Evolutionary conservation across 805 yeast genomes (phyloP).

Genomic region (Ogataea haglerorum): DNA sequence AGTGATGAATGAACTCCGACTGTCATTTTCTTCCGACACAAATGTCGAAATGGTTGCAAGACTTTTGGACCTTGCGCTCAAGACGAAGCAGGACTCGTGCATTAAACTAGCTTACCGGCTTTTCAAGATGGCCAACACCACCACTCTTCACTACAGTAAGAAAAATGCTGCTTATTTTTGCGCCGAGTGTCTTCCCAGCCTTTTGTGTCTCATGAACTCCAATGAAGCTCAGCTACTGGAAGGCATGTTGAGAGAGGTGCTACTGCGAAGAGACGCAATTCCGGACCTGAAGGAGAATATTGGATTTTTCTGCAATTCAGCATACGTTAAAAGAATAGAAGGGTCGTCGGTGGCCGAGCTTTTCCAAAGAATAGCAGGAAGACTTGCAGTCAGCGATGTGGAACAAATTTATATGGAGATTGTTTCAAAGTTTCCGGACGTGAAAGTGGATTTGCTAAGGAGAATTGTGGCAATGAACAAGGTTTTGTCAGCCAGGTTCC

Average conservation of each 20-base stretch:
- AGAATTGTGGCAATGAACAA: constrained; percentile 50
- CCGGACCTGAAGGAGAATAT: constrained; percentile 30
- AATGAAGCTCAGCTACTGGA: constrained; percentile 7
- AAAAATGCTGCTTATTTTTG: constrained; percentile 28
- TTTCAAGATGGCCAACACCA: constrained; percentile 25
- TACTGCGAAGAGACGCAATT: constrained; percentile 28
- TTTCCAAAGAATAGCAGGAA: constrained; percentile 31
- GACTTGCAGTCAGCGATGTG: constrained; percentile 37
- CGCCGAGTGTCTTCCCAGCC: constrained; percentile 22
- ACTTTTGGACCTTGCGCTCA: constrained; percentile 8
- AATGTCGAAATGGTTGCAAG: constrained; percentile 20
- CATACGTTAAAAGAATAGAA: constrained; percentile 14
- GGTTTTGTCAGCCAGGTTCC: constrained; percentile 50
- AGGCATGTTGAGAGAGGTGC: constrained; percentile 23
- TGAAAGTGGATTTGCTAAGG: constrained; percentile 42
- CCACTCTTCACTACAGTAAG: constrained; percentile 23
- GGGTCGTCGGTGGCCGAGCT: constrained; percentile 26
- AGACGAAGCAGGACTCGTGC: background rate
- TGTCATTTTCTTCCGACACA: constrained; percentile 27
- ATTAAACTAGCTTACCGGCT: constrained; percentile 10
- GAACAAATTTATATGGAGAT: constrained; percentile 49
- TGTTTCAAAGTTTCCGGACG: constrained; percentile 35
- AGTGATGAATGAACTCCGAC: constrained; percentile 13
- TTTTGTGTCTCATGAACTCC: constrained; percentile 13
- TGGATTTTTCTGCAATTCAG: constrained; percentile 30